Percentiles rank a stretch among this genome's conserved stretches.
Conservation (phyloP, 495 filamentous ascomycete species). For the Penicillium psychrofluorescens region DNA sequence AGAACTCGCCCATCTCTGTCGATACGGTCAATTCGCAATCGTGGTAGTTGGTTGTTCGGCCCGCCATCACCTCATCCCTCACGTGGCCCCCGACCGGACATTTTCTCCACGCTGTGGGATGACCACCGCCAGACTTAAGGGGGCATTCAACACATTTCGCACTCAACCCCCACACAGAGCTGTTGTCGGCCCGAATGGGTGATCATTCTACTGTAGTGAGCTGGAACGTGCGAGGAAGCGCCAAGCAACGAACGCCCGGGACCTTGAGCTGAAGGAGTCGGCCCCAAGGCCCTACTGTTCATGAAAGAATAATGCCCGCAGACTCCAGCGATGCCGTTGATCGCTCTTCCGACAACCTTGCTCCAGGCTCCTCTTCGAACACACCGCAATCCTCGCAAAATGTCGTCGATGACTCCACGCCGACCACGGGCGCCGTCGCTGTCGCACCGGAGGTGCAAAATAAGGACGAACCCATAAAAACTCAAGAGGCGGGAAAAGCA, state of each 20-base stretch:
- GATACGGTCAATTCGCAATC: too few relatives aligned
- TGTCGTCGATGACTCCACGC: background rate
- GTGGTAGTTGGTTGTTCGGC: background rate
- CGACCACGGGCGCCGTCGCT: background rate
- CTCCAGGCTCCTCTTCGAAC: constrained; percentile 6
- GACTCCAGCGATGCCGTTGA: constrained; percentile 11
- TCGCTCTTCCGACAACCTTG: constrained; percentile 11
- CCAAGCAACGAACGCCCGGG: constrained; percentile 4
- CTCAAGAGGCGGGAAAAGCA: constrained; percentile 11
- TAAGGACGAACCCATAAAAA: background rate
- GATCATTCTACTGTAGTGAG: constrained; percentile 6
- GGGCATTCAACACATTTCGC: background rate
- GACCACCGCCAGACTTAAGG: constrained; percentile 10
- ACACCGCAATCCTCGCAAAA: constrained; percentile 2
- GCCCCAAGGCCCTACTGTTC: constrained; percentile 8
- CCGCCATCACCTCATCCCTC: constrained; percentile 13
- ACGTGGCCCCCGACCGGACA: constrained; percentile 17
- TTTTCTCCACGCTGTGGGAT: constrained; percentile 14
- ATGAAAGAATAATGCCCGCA: constrained; percentile 23
- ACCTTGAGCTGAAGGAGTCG: background rate
- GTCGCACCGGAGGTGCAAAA: background rate
- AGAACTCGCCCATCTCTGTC: too few relatives aligned
- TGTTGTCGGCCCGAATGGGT: constrained; percentile 14
- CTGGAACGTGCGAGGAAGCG: constrained; percentile 11
- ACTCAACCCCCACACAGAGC: too few relatives aligned